phyloP scores from a whole-genome alignment of 179 eudicot genomes.

The Drosera spatulata region DNA sequence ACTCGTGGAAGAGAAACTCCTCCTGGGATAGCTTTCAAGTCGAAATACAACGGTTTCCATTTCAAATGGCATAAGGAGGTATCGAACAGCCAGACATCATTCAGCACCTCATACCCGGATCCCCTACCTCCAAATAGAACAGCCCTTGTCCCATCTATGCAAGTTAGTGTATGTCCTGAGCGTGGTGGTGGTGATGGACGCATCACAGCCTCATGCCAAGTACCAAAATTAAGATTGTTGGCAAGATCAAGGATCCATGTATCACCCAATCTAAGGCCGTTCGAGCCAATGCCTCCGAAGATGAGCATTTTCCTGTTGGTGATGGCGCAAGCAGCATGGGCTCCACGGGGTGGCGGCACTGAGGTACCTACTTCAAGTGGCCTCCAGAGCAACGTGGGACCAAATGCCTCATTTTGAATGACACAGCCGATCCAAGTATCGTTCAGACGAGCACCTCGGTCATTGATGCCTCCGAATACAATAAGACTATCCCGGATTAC shows the following conservation, averaged over 20 bases:
- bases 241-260: conserved; percentile 83
- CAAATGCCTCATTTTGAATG: conserved; percentile 20
- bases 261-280: conserved; percentile 75
- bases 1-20: conserved; percentile 74
- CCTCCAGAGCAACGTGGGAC: conserved; percentile 54
- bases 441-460: conserved; percentile 76
- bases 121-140: conserved; percentile 92
- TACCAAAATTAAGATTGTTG: conserved; percentile 45
- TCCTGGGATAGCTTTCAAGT: conserved; percentile 37
- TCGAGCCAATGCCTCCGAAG: conserved; percentile 85
- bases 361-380: conserved; percentile 53
- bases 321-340: conserved; percentile 83
- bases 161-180: conserved; percentile 83
- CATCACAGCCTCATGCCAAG: conserved; percentile 60
- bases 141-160: conserved; percentile 33
- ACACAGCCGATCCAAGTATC: conserved; percentile 84
- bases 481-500: conserved; percentile 51
- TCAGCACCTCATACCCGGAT: conserved; percentile 63
- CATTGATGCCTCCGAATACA: conserved; percentile 91
- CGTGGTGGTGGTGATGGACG: conserved; percentile 67
- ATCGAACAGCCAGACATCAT: conserved; percentile 78
- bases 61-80: conserved; percentile 32
- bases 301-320: conserved; percentile 59
- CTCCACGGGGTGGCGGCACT: conserved; percentile 88
- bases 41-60: conserved; percentile 52